Evolutionary conservation across 345 rosid genomes (phyloP).

Genomic region (Eucalyptus regnans): DNA sequence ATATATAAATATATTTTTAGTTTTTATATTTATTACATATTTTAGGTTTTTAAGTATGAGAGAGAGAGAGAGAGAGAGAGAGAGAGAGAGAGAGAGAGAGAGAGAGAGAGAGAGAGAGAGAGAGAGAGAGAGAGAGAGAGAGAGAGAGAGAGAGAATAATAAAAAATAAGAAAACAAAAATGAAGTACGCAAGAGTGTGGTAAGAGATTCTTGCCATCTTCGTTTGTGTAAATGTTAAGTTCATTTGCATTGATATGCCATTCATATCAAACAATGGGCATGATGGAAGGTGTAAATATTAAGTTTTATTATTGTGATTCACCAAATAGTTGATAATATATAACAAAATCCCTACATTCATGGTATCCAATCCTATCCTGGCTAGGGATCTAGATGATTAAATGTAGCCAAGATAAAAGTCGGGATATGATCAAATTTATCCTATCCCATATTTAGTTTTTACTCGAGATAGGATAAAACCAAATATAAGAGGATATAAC

Average conservation of each 20-base stretch:
- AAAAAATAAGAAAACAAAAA: no score
- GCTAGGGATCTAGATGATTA: no score
- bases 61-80: neutral
- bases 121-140: neutral
- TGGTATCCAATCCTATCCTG: neutral
- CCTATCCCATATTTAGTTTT: neutral
- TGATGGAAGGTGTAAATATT: neutral
- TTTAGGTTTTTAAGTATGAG: neutral
- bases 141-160: rapidly evolving
- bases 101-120: rapidly evolving
- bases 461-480: neutral
- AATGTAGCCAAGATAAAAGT: neutral
- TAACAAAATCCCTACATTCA: no score
- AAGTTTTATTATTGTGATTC: neutral
- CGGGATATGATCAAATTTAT: no score
- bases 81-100: rapidly evolving
- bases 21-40: neutral
- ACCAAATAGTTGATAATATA: no score
- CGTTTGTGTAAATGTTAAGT: no score
- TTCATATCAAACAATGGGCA: neutral
- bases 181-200: neutral
- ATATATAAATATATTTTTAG: no score
- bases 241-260: neutral
- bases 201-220: neutral
- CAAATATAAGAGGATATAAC: neutral